Evolutionary conservation across 148 eudicot species (phyloP).

Genomic region (Chenopodium album): DNA sequence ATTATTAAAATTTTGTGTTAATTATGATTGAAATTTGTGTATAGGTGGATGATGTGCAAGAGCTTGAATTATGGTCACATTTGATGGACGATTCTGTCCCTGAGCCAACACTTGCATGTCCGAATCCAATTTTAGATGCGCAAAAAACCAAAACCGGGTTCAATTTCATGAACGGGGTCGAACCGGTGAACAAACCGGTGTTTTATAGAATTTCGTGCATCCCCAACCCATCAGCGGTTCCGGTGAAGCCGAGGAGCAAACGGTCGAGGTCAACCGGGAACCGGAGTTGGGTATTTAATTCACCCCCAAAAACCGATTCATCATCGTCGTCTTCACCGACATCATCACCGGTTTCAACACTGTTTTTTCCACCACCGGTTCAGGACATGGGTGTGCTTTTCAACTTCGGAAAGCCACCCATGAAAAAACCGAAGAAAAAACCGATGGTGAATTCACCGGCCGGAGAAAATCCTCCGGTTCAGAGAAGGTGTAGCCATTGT

Average conservation of each 20-base stretch:
- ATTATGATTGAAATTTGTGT: not conserved
- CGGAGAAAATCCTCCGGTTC: slow-evolving; percentile 22
- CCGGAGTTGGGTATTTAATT: slow-evolving; percentile 36
- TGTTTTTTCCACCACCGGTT: slow-evolving; percentile 30
- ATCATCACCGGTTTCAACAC: slow-evolving; percentile 32
- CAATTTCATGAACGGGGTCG: slow-evolving; percentile 26
- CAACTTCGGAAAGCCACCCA: slow-evolving; percentile 35
- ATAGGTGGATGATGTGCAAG: slow-evolving; percentile 72
- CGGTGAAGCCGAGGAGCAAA: slow-evolving; percentile 59
- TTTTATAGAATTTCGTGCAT: slow-evolving; percentile 30
- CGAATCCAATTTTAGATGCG: slow-evolving; percentile 36
- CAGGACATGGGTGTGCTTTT: slow-evolving; percentile 19
- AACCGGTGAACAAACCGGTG: slow-evolving; percentile 34
- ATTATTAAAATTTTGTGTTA: too few species aligned
- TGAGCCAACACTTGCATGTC: slow-evolving; percentile 45
- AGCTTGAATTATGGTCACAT: slow-evolving; percentile 81
- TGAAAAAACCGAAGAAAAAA: slow-evolving; percentile 53
- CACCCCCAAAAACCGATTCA: slow-evolving; percentile 43
- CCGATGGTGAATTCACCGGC: not conserved
- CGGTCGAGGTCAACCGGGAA: slow-evolving; percentile 40
- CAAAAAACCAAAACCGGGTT: slow-evolving; percentile 36
- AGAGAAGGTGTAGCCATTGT: slow-evolving; percentile 68
- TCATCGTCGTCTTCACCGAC: slow-evolving; percentile 44
- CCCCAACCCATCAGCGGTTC: slow-evolving; percentile 52
- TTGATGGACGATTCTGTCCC: slow-evolving; percentile 82